Base-by-base conservation (phyloP, 2,329 filamentous ascomycete genomes). In the Biscogniauxia marginata region DNA sequence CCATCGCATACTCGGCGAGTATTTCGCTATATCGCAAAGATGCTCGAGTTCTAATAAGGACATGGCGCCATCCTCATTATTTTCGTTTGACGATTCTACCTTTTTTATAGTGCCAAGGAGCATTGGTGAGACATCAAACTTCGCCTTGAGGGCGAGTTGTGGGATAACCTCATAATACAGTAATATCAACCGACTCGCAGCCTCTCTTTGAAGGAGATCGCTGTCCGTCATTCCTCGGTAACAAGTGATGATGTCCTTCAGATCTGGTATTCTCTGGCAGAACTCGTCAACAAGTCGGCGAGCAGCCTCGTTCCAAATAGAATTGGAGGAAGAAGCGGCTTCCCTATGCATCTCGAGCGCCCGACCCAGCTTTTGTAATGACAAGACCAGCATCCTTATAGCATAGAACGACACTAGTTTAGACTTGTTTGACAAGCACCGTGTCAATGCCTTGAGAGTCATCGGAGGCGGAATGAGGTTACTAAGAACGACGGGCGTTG, bases 121-220 rank as follows among this genome's bases (percentile, higher is more conserved):
- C 19, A 89, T 81, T 0, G 88, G 77, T 0, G 93, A 95, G 3
- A 96, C 88, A 67, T 98, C 95, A 66, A 97, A 95, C 62, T 89
- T 95, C 64, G 92, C 89, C 61, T 88, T 87, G 13, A 96, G 79
- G 1, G 92, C 91, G 21, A 90, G 78, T 57, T 90, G 86, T 1
- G 95, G 93, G 7, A 91, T 81, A 2, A 90, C 80, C 68, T 93
- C 86, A 70, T 96, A 96, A 74, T 96, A 98, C n/a, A 93, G 80
- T 16, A 86, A 82, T 43, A 99, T 74, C 19, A 97, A 76, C 62
- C 90, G 87, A 56, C 89, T 89, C n/a, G 87, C 81, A 20, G 90
- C 86, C 66, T 96, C 90, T 56, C 88, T 84, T 67, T 93, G 90
- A 58, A 96, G 78, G 24, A 88, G 73, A 60, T 93, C 88, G 19